Evolutionary conservation across 148 eudicot genomes (phyloP), one percentile per base, ranked within the genome.

Genomic region (Rhododendron simsii): DNA sequence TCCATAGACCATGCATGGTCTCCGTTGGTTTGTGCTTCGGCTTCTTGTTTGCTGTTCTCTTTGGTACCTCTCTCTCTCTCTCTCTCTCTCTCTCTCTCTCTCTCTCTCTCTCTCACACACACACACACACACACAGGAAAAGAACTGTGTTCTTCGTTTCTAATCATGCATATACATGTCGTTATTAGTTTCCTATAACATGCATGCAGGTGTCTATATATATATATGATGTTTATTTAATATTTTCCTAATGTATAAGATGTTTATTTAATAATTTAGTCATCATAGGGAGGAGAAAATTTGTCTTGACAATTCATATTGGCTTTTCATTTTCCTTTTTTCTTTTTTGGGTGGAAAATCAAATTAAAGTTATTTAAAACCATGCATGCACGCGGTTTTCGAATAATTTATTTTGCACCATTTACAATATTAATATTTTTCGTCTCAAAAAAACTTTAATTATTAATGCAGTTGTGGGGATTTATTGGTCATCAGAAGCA

Each of bases 1-100:
- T 21, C 35, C 69, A 2, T 18, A 76, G 81, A 76, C 23, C 44
- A 35, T 75, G 71, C 71, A 85, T 53, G 39, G 71, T 41, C 53
- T 84, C 81, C 7, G 0, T 76, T 80, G 81, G 21, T 55, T 28
- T 71, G 69, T 59, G 77, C 37, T 57, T 80, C 30, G 81, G 65
- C 81, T 83, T 88, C 21, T 35, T 84, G 74, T 55, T 88, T 69
- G 83, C 77, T 75, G 39, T 35, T 80, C 63, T 77, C 67, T 78
- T 78, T 0, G 84, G 82, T 83, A 74, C 7, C 47, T 20, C 47
- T 75, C n/a, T 75, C 45, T 35, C 23, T 75, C 45, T 33, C 37
- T 73, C 37, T 73, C 35, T 69, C 35, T 69, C 75, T 61, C n/a
- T 20, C 67, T 71, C 35, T 67, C 35, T 33, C 37, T 73, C 37